phyloP scores from a whole-genome alignment of 139 green algal species.

The Tetraselmis striata region DNA sequence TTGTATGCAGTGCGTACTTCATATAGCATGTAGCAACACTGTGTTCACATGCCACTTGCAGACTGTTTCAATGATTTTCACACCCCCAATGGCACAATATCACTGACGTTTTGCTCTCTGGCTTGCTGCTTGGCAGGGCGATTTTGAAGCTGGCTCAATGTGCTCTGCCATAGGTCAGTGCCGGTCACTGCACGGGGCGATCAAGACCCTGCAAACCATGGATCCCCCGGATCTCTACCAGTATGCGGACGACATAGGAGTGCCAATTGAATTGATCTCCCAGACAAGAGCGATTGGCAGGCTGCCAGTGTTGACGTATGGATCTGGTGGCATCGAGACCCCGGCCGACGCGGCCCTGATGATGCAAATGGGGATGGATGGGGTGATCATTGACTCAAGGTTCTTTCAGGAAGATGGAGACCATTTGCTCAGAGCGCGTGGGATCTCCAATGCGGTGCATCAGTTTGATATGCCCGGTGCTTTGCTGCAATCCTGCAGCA shows the following conservation, averaged over 20 bases:
- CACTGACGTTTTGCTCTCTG: no score
- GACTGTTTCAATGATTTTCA: no score
- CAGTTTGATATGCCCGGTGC: neutral
- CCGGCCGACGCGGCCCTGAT: conserved; percentile 53
- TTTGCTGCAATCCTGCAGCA: neutral
- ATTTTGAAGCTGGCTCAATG: neutral
- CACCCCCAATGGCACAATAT: no score
- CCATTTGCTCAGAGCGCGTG: neutral
- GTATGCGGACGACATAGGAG: conserved; percentile 42
- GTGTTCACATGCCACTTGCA: no score
- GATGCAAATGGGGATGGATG: conserved; percentile 59
- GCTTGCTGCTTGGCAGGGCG: neutral
- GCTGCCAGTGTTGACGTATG: conserved; percentile 57
- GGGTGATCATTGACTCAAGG: conserved; percentile 52
- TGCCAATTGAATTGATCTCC: conserved; percentile 37
- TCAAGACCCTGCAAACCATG: conserved; percentile 21
- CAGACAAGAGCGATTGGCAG: conserved; percentile 40
- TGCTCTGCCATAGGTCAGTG: neutral
- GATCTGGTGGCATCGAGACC: conserved; percentile 48
- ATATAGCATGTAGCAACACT: no score
- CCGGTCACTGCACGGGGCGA: neutral
- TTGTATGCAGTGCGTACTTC: no score
- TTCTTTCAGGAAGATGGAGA: conserved; percentile 41
- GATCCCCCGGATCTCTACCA: conserved; percentile 56
- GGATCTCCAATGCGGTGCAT: neutral